Evolutionary conservation across 352 stramenopile species (phyloP), one percentile per base, ranked within the genome.

Genomic region (Phytophthora melonis): DNA sequence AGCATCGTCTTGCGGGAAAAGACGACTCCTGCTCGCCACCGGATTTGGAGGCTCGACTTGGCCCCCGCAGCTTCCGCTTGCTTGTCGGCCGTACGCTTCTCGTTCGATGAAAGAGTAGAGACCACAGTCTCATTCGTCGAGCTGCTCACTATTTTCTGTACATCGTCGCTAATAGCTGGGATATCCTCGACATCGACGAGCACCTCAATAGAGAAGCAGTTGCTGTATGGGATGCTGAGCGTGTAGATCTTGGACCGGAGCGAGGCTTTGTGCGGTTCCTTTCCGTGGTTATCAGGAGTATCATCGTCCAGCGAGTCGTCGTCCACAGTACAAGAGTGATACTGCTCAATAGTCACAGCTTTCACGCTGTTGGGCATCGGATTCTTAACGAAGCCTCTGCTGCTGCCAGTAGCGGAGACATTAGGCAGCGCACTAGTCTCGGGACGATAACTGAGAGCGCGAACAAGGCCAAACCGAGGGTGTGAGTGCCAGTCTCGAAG

Each of bases 181-280:
- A 75, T 58, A 49, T 89, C 76, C 34, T 87, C 69, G 8, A 84
- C 66, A 53, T 92, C 83, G 25, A 91, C 72, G 18, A 89, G 58
- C 6, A 80, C 81, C 66, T 92, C 85, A 36, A 90, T 76, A 2
- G 85, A 92, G 39, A 90, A 89, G 47, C 80, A 86, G 60, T 92
- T 91, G 73, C 82, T 90, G 54, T 82, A 85, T 0, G 83, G 85
- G 25, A 90, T 84, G 50, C 83, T 88, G 43, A 91, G 79, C 7
- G 80, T 87, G 70, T 87, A 92, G 13, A 90, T 75, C 77, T 92
- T 92, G 54, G 72, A 84, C 7, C 79, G 81, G 58, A 91, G 80
- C 18, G 71, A 69, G 11, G 72, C 76, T 52, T 83, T 87, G 7
- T 81, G 75, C 49, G 80, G 66, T 27, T 43, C 47, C 25, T 63